A percentile compares a stretch with the other conserved stretches of the same genome.
These are phyloP conservation scores for Neurospora sp. DNA, from an alignment of 495 filamentous ascomycete genomes.

Conservation along the genomic window DNA sequence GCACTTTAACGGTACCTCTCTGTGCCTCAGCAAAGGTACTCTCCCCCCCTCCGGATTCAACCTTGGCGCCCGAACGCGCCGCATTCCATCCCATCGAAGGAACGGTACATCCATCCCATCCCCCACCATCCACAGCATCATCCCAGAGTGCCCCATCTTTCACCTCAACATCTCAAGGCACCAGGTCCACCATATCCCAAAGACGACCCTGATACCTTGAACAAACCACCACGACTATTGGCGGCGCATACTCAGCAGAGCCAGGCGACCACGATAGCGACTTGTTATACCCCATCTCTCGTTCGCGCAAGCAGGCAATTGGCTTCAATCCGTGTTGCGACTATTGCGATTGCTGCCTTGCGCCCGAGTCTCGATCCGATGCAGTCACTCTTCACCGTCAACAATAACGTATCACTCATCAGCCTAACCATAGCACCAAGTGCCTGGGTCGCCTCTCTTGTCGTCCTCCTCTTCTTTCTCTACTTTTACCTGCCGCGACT, in stretches of 20 bases:
- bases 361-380: slow-evolving; percentile 20
- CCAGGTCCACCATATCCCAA: not conserved
- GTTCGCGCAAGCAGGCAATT: not conserved
- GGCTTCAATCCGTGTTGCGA: not conserved
- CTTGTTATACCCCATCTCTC: not conserved
- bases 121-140: not conserved
- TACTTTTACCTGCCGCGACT: slow-evolving; percentile 37
- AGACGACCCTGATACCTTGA: not conserved
- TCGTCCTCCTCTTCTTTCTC: slow-evolving; percentile 39
- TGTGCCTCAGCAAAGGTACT: not conserved
- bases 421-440: slow-evolving; percentile 44
- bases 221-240: not conserved
- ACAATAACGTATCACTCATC: slow-evolving; percentile 44
- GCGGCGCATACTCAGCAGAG: not conserved
- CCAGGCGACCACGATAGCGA: not conserved
- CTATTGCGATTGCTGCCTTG: not conserved
- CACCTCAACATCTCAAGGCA: not conserved
- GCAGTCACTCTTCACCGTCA: slow-evolving; percentile 40
- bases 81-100: not conserved
- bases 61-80: not conserved
- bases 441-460: slow-evolving; percentile 39
- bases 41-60: not conserved
- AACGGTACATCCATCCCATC: not conserved
- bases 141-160: not conserved
- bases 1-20: not conserved